Conservation (phyloP, 768 basidiomycete genomes). For the Coprinopsis strossmayeri region DNA sequence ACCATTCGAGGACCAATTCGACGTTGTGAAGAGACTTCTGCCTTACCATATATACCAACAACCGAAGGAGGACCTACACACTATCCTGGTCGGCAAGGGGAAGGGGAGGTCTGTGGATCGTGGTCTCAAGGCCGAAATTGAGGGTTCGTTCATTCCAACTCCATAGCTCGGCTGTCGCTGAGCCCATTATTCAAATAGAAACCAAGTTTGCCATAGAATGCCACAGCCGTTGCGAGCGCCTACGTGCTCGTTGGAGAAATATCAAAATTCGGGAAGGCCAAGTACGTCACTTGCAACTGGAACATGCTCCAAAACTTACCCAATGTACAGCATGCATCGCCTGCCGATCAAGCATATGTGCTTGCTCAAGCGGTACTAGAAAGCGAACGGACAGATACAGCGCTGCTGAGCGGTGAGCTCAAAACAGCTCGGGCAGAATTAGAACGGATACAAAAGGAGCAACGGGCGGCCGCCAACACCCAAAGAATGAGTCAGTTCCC, state of each 20-base stretch:
- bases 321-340: constrained; percentile 44
- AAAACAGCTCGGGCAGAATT: constrained; percentile 56
- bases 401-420: constrained; percentile 50
- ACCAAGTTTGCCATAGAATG: constrained; percentile 68
- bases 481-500: constrained; percentile 37
- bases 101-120: constrained; percentile 50
- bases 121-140: constrained; percentile 42
- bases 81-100: constrained; percentile 39
- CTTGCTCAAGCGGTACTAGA: constrained; percentile 63
- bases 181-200: constrained; percentile 32
- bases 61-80: constrained; percentile 55
- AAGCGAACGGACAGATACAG: constrained; percentile 56
- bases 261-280: constrained; percentile 47
- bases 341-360: constrained; percentile 56
- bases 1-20: constrained; percentile 55
- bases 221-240: constrained; percentile 45
- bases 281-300: constrained; percentile 30
- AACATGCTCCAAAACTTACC: background rate
- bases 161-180: constrained; percentile 7
- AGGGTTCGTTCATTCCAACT: constrained; percentile 29
- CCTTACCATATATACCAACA: constrained; percentile 81
- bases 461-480: constrained; percentile 42
- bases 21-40: constrained; percentile 64
- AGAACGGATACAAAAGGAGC: constrained; percentile 65
- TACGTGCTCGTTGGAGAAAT: constrained; percentile 54